Base-by-base conservation (phyloP, 768 basidiomycete species). In the Phlebiopsis gigantea region DNA sequence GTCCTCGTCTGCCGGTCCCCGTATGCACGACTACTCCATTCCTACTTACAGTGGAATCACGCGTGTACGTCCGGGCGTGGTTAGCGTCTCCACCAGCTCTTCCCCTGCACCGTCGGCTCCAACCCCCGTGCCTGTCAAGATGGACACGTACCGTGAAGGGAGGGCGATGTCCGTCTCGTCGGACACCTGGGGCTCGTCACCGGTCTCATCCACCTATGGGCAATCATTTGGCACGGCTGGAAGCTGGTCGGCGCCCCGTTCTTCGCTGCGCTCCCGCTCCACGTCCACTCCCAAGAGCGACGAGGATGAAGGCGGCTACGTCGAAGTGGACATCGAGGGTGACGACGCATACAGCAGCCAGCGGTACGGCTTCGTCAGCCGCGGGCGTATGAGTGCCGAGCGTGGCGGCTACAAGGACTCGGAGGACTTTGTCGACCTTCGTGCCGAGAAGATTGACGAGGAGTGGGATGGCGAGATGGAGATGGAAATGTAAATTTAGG, bases 21-120 rank as follows among this genome's bases (percentile, higher is more conserved):
- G 82, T 44, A 69, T 89, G 64, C 85, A 88, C 60, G 82, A 87
- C 67, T 88, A 85, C 64, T 65, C 82, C 41, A 69, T 87, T 51
- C 75, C 80, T 14, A 59, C 66, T 63, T 59, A 58, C 45, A 72
- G 72, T 25, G 75, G 75, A 12, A 74, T 84, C 42, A 83, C 82
- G 4, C 83, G 83, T 53, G 71, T 88, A 17, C 77, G 83, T 30
- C 85, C 86, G 19, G 84, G 84, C 26, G 62, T 78, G 9, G 67
- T 87, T 24, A 73, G 71, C 21, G 68, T 79, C 14, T 68, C 75
- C 24, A 75, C 69, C 1, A 61, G 61, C 12, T 56, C 63, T 19
- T 57, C 39, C 21, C 59, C 44, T 19, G 54, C 31, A 7, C 49
- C 57, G 46, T 69, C 75, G 12, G 65, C 69, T 25, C 71, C 77